These are phyloP conservation scores for Aspergillus sp. DNA, from an alignment of 2,329 filamentous ascomycete genomes.

Conservation along the genomic window DNA sequence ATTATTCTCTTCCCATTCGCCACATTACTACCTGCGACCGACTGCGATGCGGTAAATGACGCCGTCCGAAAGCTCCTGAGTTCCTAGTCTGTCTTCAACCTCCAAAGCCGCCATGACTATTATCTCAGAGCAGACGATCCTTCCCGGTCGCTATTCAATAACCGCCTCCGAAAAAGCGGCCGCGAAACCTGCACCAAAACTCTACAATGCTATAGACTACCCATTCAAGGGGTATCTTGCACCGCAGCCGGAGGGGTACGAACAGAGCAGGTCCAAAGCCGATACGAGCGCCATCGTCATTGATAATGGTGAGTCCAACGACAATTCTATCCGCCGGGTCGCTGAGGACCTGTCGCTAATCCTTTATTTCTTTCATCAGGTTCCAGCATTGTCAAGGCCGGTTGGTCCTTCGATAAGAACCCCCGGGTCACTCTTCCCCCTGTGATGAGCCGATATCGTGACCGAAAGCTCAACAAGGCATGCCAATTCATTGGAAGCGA, in stretches of 20 bases:
- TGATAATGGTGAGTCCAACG: slow-evolving; percentile 71
- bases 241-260: slow-evolving; percentile 63
- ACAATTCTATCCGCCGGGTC: too few relatives aligned
- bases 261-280: slow-evolving; percentile 57
- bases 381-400: slow-evolving; percentile 81
- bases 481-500: slow-evolving; percentile 90
- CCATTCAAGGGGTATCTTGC: slow-evolving; percentile 58
- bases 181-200: slow-evolving; percentile 51
- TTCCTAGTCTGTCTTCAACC: slow-evolving; percentile 15
- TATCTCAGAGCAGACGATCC: slow-evolving; percentile 33
- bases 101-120: slow-evolving; percentile 38
- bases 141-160: slow-evolving; percentile 33
- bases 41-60: slow-evolving; percentile 12
- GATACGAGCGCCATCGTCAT: slow-evolving; percentile 80
- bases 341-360: too few relatives aligned
- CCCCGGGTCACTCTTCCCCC: slow-evolving; percentile 79
- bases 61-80: too few relatives aligned
- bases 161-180: slow-evolving; percentile 43
- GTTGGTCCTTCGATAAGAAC: slow-evolving; percentile 88
- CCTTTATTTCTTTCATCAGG: slow-evolving; percentile 47
- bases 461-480: slow-evolving; percentile 86
- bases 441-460: slow-evolving; percentile 90
- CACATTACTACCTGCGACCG: background rate
- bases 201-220: slow-evolving; percentile 53
- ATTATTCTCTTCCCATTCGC: background rate